phyloP scores from a whole-genome alignment of 2,329 filamentous ascomycete species.

The Lasiodiplodia citricola region DNA sequence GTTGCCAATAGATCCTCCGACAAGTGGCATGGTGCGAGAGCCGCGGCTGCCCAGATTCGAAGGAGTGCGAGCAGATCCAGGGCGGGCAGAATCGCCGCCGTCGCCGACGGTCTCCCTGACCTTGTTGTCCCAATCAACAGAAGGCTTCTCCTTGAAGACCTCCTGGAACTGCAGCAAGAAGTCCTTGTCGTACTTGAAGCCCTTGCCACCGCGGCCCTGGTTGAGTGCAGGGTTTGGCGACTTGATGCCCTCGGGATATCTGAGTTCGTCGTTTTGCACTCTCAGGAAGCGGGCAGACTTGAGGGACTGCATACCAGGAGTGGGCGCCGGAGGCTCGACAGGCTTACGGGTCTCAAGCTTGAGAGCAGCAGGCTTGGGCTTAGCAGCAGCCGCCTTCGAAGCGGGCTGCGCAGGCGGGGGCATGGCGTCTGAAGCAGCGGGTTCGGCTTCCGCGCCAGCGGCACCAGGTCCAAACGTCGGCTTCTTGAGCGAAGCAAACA shows the following conservation, averaged over 20 bases:
- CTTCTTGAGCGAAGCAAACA: constrained; percentile 57
- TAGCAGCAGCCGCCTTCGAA: constrained; percentile 58
- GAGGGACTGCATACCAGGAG: constrained; percentile 88
- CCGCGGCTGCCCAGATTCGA: constrained; percentile 55
- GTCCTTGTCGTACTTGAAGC: constrained; percentile 92
- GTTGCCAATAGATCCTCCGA: constrained; percentile 66
- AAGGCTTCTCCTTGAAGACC: constrained; percentile 96
- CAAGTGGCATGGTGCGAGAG: constrained; percentile 31
- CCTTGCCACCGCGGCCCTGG: constrained; percentile 72
- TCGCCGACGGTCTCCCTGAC: constrained; percentile 87
- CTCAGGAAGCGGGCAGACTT: constrained; percentile 89
- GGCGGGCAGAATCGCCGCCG: constrained; percentile 69
- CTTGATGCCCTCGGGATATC: constrained; percentile 82
- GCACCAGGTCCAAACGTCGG: constrained; percentile 55
- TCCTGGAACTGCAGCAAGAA: constrained; percentile 96
- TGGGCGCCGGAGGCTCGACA: constrained; percentile 90
- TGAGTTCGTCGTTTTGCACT: constrained; percentile 71
- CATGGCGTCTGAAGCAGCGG: constrained; percentile 50
- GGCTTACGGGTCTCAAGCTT: constrained; percentile 87
- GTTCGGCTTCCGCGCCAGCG: constrained; percentile 35
- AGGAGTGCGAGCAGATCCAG: constrained; percentile 64
- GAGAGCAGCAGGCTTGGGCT: constrained; percentile 84
- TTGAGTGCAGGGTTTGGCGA: constrained; percentile 95
- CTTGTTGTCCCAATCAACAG: constrained; percentile 88
- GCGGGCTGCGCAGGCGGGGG: constrained; percentile 57